Conservation (phyloP, 2,329 filamentous ascomycete species). For the Penicillium nordicum region DNA sequence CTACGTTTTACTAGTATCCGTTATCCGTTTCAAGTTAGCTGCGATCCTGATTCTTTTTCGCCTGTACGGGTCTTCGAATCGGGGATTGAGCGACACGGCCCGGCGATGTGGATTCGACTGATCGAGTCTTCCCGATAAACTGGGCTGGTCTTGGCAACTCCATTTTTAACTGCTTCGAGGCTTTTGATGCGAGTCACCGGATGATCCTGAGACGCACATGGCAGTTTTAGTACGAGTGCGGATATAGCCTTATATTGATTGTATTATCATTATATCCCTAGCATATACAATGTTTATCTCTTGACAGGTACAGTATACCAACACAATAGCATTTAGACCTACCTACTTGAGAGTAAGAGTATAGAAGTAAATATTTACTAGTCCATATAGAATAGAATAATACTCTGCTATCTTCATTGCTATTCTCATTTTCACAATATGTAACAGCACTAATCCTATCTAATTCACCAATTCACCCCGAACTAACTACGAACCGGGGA, state of each 20-base stretch:
- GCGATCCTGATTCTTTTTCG: background rate
- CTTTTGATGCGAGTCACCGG: background rate
- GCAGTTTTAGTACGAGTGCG: background rate
- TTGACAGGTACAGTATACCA: background rate
- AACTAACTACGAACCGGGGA: background rate
- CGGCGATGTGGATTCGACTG: slow-evolving; percentile 1
- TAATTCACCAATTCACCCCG: no score
- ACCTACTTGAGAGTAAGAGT: background rate
- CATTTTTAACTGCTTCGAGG: background rate
- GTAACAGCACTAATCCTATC: background rate
- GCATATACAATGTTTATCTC: background rate
- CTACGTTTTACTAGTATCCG: background rate
- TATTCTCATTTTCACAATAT: background rate
- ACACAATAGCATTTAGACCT: background rate
- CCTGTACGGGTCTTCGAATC: background rate
- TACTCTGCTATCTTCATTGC: background rate
- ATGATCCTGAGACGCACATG: slow-evolving; percentile 1
- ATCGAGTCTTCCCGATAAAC: background rate
- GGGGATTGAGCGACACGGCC: background rate
- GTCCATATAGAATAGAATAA: background rate
- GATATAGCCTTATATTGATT: background rate
- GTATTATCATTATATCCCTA: background rate
- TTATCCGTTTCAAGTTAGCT: background rate
- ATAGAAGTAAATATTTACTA: background rate
- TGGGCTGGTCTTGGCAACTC: background rate